Evolutionary conservation across 768 basidiomycete species (phyloP), one percentile per base, ranked within the genome.

Genomic region (Stropharia rugosoannulata): DNA sequence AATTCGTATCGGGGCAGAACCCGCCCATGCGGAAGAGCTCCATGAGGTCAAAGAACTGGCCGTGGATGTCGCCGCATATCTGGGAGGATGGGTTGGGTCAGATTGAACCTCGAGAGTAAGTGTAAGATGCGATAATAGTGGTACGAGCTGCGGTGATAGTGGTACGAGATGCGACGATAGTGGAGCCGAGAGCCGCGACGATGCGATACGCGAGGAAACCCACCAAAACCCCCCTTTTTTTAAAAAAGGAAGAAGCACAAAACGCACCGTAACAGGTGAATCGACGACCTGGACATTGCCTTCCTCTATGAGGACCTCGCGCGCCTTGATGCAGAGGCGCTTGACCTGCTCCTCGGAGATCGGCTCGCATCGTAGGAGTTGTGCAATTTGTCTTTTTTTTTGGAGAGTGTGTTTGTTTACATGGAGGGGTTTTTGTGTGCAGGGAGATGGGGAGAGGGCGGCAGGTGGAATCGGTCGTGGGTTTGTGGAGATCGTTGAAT

Each of bases 261-360:
- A 9, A 75, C 85, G 73, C 74, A 88, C 95, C 64, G 96, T 98
- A 12, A 98, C 95, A 12, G 96, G 96, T 43, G 94, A 88, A 74
- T 98, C 95, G 35, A 98, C 90, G 61, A 87, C 84, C 69, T 98
- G 95, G 1, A 99, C 95, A 69, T 99, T 99, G 2, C 90, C 96
- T 73, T 98, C 96, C 73, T 98, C 96, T 64, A 98, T 93, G 32
- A 98, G 77, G 54, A 98, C 95, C 75, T 98, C 97, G 55, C 95
- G 83, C 22, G 97, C 97, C 68, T 97, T 98, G 64, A 95, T 78
- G 73, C 96, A 99, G 7, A 99, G 81, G 62, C 90, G 81, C 69
- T 97, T 98, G 61, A 99, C 97, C 64, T 96, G 88, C 57, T 93
- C 90, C 71, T 99, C 96, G 25, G 94, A 91, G 64, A 99, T 95